phyloP scores from a whole-genome alignment of 129 eudicot species.

The Tagetes patula region DNA sequence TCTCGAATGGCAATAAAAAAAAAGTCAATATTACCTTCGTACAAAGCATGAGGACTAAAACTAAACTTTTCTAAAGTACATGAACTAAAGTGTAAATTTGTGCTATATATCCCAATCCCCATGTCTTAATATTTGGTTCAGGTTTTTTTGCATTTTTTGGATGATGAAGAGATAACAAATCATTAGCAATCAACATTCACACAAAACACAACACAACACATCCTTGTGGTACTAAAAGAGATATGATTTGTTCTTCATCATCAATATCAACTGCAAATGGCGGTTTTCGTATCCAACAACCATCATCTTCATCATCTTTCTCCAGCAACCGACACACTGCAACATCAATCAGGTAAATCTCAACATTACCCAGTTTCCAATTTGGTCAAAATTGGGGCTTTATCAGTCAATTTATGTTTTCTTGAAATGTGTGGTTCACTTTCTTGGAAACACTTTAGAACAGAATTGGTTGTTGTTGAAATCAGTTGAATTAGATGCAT shows the following conservation, averaged over 20 bases:
- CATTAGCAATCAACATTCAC: slow-evolving; percentile 3
- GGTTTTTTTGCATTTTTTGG: slow-evolving; percentile 21
- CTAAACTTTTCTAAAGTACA: neutral
- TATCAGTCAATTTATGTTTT: neutral
- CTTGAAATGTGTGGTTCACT: slow-evolving; percentile 8
- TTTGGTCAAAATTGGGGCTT: slow-evolving; percentile 12
- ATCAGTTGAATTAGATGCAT: slow-evolving; percentile 8
- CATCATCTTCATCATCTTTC: slow-evolving; percentile 45
- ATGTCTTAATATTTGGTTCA: slow-evolving; percentile 29
- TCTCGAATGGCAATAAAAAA: neutral
- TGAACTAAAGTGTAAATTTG: neutral
- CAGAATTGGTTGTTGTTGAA: slow-evolving; percentile 14
- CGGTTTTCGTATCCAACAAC: slow-evolving; percentile 22
- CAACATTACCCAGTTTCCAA: slow-evolving; percentile 15
- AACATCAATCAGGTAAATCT: slow-evolving; percentile 33
- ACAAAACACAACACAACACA: neutral
- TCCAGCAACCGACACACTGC: slow-evolving; percentile 34
- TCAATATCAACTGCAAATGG: slow-evolving; percentile 29
- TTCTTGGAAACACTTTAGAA: neutral
- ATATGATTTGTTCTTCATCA: slow-evolving; percentile 34
- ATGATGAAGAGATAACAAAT: slow-evolving; percentile 21
- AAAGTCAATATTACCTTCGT: neutral
- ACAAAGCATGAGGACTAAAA: neutral
- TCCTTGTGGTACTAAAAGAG: neutral
- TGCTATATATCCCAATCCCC: slow-evolving; percentile 14